Evolutionary conservation across 2,329 filamentous ascomycete species (phyloP).

Genomic region (Beauveria varroae): DNA sequence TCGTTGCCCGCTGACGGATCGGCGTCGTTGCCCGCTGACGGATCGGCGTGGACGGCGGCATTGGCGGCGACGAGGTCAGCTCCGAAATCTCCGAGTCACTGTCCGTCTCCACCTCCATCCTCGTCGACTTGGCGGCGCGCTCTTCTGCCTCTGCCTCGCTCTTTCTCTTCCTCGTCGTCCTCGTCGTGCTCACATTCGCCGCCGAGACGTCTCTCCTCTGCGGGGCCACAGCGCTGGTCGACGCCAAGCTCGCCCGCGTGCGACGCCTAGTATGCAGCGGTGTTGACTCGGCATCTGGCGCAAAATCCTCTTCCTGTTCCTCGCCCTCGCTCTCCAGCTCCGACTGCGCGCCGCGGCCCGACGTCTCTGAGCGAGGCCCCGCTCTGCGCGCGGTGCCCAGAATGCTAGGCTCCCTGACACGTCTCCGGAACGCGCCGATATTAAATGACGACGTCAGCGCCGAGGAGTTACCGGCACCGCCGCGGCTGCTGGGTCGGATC

Average conservation of each 20-base stretch:
- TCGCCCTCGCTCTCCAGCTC: slow-evolving; percentile 38
- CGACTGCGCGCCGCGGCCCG: slow-evolving; percentile 24
- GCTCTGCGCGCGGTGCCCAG: slow-evolving; percentile 39
- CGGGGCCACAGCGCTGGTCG: slow-evolving; percentile 7
- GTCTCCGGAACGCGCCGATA: slow-evolving; percentile 49
- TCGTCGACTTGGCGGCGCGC: background rate
- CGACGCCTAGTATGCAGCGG: slow-evolving; percentile 44
- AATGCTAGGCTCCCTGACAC: slow-evolving; percentile 54
- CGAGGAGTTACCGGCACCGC: slow-evolving; percentile 32
- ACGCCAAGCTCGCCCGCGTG: slow-evolving; percentile 25
- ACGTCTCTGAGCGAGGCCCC: slow-evolving; percentile 24
- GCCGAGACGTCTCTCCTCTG: slow-evolving; percentile 16
- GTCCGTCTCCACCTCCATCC: slow-evolving; percentile 13
- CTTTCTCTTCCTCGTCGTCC: slow-evolving; percentile 49
- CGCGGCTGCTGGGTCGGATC: slow-evolving; percentile 46
- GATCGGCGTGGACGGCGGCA: slow-evolving; percentile 19
- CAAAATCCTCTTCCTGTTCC: slow-evolving; percentile 31
- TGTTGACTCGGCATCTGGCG: slow-evolving; percentile 61
- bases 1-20: slow-evolving; percentile 26
- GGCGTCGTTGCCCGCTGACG: slow-evolving; percentile 23
- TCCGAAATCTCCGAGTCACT: slow-evolving; percentile 33
- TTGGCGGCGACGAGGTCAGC: slow-evolving; percentile 30
- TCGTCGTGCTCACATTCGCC: slow-evolving; percentile 23
- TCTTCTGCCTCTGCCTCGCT: slow-evolving; percentile 28
- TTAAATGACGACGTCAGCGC: slow-evolving; percentile 45